Conservation (phyloP, 768 basidiomycete genomes). For the Boletus speciosus region DNA sequence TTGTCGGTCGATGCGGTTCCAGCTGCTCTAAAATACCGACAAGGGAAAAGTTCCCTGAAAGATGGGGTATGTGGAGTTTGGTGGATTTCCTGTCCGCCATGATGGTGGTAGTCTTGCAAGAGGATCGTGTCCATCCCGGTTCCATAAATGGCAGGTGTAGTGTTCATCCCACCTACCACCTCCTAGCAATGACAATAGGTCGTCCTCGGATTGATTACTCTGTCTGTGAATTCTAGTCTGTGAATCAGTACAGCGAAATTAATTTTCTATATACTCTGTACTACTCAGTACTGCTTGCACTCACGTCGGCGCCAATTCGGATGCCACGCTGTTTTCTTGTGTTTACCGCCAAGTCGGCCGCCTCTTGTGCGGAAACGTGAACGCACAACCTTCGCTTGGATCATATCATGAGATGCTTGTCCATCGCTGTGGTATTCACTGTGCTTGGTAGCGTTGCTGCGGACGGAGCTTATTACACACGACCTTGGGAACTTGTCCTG, state of each 20-base stretch:
- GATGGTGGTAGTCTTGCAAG: conserved; percentile 16
- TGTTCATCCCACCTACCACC: conserved; percentile 6
- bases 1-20: conserved; percentile 44
- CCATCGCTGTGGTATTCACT: conserved; percentile 1
- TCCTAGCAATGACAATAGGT: background rate
- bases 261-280: background rate
- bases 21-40: conserved; percentile 64
- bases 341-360: background rate
- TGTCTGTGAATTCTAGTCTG: background rate
- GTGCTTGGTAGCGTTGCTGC: conserved; percentile 3
- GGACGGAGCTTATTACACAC: conserved; percentile 67
- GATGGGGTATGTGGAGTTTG: conserved; percentile 53
- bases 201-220: background rate
- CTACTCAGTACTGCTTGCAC: too few relatives aligned
- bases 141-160: conserved; percentile 28
- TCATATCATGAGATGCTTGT: conserved; percentile 14
- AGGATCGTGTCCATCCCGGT: background rate
- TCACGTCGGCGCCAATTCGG: background rate
- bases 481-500: conserved; percentile 56
- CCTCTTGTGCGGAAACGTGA: background rate
- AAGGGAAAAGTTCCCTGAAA: conserved; percentile 42
- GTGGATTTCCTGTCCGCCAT: conserved; percentile 36
- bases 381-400: background rate
- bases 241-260: background rate
- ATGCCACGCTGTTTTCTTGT: conserved; percentile 2